Conservation (phyloP, 2,329 filamentous ascomycete genomes). For the Sporothrix curviconia region DNA sequence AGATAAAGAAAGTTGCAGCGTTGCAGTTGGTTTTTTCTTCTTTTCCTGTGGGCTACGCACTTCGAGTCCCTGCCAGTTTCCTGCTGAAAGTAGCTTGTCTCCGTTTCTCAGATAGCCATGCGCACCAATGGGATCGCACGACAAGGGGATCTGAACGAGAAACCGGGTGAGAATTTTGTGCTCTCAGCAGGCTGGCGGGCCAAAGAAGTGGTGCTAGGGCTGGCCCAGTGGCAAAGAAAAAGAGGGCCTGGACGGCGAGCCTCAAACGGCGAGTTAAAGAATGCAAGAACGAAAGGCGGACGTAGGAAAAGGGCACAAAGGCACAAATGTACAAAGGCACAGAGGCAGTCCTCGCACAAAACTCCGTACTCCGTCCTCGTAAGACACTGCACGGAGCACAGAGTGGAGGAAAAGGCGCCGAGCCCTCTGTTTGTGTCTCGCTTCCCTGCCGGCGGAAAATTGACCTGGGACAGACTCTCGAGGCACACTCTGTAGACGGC, state of each 20-base stretch:
- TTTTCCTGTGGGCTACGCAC: not conserved
- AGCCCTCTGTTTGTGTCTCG: not conserved
- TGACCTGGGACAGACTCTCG: not conserved
- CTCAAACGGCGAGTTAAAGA: not conserved
- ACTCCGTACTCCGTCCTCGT: too few relatives aligned
- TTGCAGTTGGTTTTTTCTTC: not conserved
- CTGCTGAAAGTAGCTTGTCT: too few relatives aligned
- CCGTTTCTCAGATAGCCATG: too few relatives aligned
- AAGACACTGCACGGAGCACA: too few relatives aligned
- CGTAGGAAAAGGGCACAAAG: not conserved
- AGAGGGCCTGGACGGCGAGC: not conserved
- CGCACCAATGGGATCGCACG: too few relatives aligned
- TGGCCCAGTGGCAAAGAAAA: slow-evolving; percentile 2
- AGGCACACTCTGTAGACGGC: too few relatives aligned
- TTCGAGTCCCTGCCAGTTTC: too few relatives aligned
- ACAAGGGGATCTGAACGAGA: too few relatives aligned
- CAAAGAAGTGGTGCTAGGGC: not conserved
- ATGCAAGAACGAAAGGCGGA: not conserved
- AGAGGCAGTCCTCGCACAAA: not conserved
- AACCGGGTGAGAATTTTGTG: too few relatives aligned
- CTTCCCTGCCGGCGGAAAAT: not conserved
- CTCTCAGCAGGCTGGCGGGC: too few relatives aligned
- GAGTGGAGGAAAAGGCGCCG: not conserved
- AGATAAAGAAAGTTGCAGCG: slow-evolving; percentile 4
- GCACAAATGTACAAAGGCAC: not conserved